Conservation (phyloP, 2,329 filamentous ascomycete species). For the Aaosphaeria arxii region DNA sequence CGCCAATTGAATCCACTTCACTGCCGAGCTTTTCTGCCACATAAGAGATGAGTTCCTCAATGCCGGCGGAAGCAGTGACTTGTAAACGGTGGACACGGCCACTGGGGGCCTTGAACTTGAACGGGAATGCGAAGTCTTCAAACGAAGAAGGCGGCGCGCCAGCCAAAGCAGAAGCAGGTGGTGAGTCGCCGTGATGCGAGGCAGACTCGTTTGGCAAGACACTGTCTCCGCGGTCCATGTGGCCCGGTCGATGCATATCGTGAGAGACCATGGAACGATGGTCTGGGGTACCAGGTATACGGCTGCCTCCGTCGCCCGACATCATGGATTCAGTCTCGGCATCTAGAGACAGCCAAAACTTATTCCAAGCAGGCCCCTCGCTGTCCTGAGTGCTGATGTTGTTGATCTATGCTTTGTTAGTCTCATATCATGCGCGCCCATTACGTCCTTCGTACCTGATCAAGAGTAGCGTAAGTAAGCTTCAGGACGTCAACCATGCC, state of each 20-base stretch:
- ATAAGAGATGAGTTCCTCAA: constrained; percentile 72
- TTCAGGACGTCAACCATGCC: constrained; percentile 99
- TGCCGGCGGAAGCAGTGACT: constrained; percentile 74
- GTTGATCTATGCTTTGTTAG: constrained; percentile 60
- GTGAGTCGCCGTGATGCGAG: constrained; percentile 81
- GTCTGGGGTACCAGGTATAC: constrained; percentile 62
- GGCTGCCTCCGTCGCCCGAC: constrained; percentile 82
- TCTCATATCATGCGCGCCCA: not conserved
- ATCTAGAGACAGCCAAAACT: constrained; percentile 97
- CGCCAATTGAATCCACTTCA: constrained; percentile 82
- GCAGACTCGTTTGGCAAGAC: constrained; percentile 92
- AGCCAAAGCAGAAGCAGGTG: constrained; percentile 62
- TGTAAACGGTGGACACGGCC: constrained; percentile 92
- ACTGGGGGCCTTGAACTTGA: constrained; percentile 98
- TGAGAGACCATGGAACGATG: constrained; percentile 79
- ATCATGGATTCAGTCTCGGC: constrained; percentile 95
- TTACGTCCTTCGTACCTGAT: constrained; percentile 64
- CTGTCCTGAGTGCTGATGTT: constrained; percentile 85
- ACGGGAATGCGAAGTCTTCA: constrained; percentile 80
- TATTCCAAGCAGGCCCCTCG: constrained; percentile 98
- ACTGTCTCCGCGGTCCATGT: constrained; percentile 71
- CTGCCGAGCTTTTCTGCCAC: constrained; percentile 81
- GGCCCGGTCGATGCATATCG: constrained; percentile 59
- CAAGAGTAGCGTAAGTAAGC: constrained; percentile 94
- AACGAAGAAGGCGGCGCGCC: constrained; percentile 53